Base-by-base conservation (phyloP, 2,329 filamentous ascomycete genomes). In the Gyromitra esculenta region DNA sequence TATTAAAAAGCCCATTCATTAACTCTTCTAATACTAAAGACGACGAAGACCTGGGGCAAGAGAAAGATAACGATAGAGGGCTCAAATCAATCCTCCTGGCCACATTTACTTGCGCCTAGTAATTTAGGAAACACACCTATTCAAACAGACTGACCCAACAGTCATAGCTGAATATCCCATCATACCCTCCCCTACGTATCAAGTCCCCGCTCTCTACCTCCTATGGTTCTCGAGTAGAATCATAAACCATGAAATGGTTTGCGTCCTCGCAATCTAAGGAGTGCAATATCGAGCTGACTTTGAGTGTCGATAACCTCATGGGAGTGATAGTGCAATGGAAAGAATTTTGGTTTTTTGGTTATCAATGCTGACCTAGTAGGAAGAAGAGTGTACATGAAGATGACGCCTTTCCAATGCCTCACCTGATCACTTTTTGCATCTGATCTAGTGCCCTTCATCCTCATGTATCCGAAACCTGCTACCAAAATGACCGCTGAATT, bases 141-240 rank as follows among this genome's bases (percentile, higher is more conserved):
- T 6, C 25, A 35, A 52, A 9, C 37, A 18, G 21, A 31, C n/a
- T n/a, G 9, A 5, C 11, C 41, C 18, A 50, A 35, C 15, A 31
- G 62, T 52, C 43, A 54, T 48, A 54, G 54, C 71, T 35, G 70
- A 50, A 43, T 77, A 80, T 62, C 70, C 79, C 7, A 79, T 80
- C 35, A 35, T 76, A 11, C 74, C 79, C 57, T 80, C 79, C 1
- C 77, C 73, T 39, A 68, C 75, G 56, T 79, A 80, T 48, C 67
- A 70, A 15, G 50, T 78, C 13, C 79, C 79, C 1, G 67, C 78
- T 1, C 77, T 80, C 1, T 77, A 80, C 31, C 79, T 80, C 54
- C 77, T 98, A 98, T 85, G 9, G 11, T 54, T 54, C 18, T 25
- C 8, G 11, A 57, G 54, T 8, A 57, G 13, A 37, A 18, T 9